Conservation (phyloP, 805 yeast genomes). For the Spathaspora sp. region DNA sequence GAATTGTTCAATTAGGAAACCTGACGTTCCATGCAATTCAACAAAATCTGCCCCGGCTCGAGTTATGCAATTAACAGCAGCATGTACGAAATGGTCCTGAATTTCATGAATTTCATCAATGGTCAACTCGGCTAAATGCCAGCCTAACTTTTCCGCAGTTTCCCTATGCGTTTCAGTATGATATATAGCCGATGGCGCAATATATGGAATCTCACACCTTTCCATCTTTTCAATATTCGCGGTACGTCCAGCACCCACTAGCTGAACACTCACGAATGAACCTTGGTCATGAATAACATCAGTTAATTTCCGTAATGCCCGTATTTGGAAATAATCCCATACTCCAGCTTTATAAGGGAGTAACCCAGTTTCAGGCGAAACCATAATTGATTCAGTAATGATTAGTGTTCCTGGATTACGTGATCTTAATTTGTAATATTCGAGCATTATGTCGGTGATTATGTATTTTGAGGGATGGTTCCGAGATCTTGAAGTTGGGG, state of each 20-base stretch:
- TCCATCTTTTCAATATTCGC: slow-evolving; percentile 19
- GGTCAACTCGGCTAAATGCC: slow-evolving; percentile 4
- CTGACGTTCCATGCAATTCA: slow-evolving; percentile 40
- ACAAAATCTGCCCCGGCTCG: slow-evolving; percentile 36
- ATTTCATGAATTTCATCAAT: slow-evolving; percentile 8
- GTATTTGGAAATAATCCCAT: slow-evolving; percentile 8
- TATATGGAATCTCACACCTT: slow-evolving; percentile 13
- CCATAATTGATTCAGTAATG: slow-evolving; percentile 9
- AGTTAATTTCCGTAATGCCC: slow-evolving; percentile 38
- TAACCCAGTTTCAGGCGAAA: slow-evolving; percentile 8
- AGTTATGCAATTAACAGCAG: slow-evolving; percentile 13
- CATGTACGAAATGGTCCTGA: slow-evolving; percentile 11
- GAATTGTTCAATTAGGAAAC: slow-evolving; percentile 37
- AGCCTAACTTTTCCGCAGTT: slow-evolving; percentile 5
- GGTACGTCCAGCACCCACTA: slow-evolving; percentile 51
- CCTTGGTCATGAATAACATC: slow-evolving; percentile 44
- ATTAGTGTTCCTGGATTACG: slow-evolving; percentile 22
- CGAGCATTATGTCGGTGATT: slow-evolving; percentile 20
- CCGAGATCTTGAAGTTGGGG: slow-evolving; percentile 26
- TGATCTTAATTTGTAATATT: slow-evolving; percentile 29
- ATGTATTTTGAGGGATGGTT: slow-evolving; percentile 17
- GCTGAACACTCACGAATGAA: slow-evolving; percentile 43
- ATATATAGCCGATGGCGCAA: slow-evolving; percentile 14
- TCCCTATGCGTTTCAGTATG: slow-evolving; percentile 11
- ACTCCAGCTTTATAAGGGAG: slow-evolving; percentile 10